Base-by-base conservation (phyloP, 257 asterid genomes). In the Gynochthodes officinalis region DNA sequence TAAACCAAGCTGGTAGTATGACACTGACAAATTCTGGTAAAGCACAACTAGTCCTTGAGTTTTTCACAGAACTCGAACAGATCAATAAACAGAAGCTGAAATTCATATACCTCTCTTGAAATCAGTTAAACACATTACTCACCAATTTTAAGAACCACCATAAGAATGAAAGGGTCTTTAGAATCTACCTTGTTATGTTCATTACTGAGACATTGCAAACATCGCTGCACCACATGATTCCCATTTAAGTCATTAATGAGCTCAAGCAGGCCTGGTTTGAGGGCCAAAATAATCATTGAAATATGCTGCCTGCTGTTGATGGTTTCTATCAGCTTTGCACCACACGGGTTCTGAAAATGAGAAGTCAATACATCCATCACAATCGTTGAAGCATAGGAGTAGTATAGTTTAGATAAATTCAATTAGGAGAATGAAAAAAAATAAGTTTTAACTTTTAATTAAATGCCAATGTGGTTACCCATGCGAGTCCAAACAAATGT, bases 171-270 rank as follows among this genome's bases (percentile, higher is more conserved):
- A 8, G 13, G 39, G 23, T n/a, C 37, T 5, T 60, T 39, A 7
- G 40, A 4, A 16, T 66, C 37, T 70, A 85, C 89, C 87, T 79
- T 75, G 50, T 75, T 83, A 23, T 85, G 78, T 44, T 84, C 84
- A 30, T 71, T 69, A 58, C 48, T 54, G 60, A 84, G 71, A 69
- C 77, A 74, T 35, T 84, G 82, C 79, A 84, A 76, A 74, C 86
- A 84, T 64, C 61, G 73, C 75, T 84, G 85, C 70, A 84, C 69
- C 61, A 81, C 88, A 67, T 81, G 88, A 59, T 81, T 84, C 14
- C 88, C 88, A 76, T 81, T 78, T 50, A 72, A 69, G 75, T 84
- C 88, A 57, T 75, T 78, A 37, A 79, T 73, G 63, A 84, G 86
- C 54, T 78, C 75, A 68, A 84, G 75, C 62, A 84, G 71, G 28